Conservation (phyloP, 805 yeast genomes). For the Kodamaea laetipori region DNA sequence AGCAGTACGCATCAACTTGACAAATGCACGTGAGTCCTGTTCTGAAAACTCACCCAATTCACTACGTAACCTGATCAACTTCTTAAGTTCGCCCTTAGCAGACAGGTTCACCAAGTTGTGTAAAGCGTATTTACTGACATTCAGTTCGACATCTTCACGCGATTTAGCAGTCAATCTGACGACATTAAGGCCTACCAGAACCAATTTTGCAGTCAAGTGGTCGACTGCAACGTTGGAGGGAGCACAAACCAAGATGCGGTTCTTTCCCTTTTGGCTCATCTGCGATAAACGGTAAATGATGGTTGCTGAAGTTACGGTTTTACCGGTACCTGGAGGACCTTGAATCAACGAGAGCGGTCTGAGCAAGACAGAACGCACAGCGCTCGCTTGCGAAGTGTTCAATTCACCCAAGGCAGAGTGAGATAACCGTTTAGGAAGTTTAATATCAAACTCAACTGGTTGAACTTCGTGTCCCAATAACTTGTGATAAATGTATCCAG, state of each 20-base stretch:
- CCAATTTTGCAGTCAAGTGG: constrained; percentile 76
- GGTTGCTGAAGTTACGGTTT: constrained; percentile 90
- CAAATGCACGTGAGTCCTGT: constrained; percentile 51
- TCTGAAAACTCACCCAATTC: constrained; percentile 69
- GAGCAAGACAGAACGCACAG: constrained; percentile 67
- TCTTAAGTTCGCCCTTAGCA: constrained; percentile 60
- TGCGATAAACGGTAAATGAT: constrained; percentile 75
- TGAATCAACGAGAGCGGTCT: constrained; percentile 81
- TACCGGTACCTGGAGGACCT: constrained; percentile 94
- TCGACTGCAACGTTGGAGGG: constrained; percentile 96
- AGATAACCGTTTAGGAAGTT: constrained; percentile 62
- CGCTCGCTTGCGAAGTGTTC: constrained; percentile 77
- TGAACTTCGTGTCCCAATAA: constrained; percentile 79
- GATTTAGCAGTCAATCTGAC: constrained; percentile 75
- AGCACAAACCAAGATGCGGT: constrained; percentile 76
- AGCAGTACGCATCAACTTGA: constrained; percentile 41
- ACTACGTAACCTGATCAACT: constrained; percentile 56
- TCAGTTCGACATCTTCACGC: constrained; percentile 77
- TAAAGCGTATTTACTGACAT: constrained; percentile 58
- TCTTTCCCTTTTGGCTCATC: constrained; percentile 47
- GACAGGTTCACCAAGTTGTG: constrained; percentile 50
- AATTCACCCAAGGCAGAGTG: constrained; percentile 56
- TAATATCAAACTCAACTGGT: constrained; percentile 59
- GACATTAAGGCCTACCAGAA: constrained; percentile 71
- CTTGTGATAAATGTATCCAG: constrained; percentile 73